These are phyloP conservation scores for Alopecurus myosuroides DNA, from an alignment of 176 grass and related monocot species.

Conservation along the genomic window DNA sequence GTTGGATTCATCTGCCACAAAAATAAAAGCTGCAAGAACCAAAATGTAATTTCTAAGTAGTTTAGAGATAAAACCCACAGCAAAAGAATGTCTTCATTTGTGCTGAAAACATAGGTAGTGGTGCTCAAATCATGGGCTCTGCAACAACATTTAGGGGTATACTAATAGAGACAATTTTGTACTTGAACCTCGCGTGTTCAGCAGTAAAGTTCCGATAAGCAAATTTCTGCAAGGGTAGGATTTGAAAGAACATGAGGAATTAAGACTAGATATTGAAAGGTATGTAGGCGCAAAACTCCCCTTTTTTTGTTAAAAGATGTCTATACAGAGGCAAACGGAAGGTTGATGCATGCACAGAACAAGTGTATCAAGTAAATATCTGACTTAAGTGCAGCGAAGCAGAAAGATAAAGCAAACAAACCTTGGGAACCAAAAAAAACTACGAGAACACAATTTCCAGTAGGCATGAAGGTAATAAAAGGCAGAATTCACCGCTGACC, in stretches of 20 bases:
- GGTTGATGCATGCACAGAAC: background rate
- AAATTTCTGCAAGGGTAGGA: background rate
- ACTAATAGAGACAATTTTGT: background rate
- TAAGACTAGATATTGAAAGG: background rate
- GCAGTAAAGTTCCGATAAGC: background rate
- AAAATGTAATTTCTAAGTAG: background rate
- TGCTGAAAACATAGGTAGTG: background rate
- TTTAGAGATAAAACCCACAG: background rate
- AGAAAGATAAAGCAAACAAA: conserved; percentile 3
- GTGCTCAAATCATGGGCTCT: background rate
- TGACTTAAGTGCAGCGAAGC: background rate
- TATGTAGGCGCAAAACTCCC: background rate
- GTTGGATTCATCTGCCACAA: background rate
- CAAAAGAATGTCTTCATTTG: background rate
- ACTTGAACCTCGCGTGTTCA: background rate
- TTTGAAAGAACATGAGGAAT: background rate
- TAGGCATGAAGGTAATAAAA: background rate
- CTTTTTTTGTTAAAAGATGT: background rate
- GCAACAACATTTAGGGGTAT: background rate
- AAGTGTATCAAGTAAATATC: conserved; percentile 15
- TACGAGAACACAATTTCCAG: background rate
- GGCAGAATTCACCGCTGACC: conserved; percentile 33
- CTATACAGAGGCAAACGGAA: conserved; percentile 14
- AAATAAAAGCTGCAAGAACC: background rate
- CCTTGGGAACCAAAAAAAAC: background rate